Base-by-base conservation (phyloP, 805 yeast genomes). In the Kluyveromyces lactis region DNA sequence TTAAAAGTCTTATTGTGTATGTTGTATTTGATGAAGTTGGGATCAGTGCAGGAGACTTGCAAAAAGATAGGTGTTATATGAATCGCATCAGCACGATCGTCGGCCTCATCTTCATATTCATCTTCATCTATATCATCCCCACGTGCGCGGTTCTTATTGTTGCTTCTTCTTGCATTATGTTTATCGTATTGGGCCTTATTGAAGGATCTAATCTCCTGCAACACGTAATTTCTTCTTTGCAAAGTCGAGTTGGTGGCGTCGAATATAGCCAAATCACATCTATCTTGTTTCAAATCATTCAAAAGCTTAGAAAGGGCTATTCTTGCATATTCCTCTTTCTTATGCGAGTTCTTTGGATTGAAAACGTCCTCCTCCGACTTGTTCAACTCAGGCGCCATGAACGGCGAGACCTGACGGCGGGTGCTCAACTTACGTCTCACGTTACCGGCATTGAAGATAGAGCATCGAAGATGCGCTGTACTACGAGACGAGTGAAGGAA, bases 391-490 rank as follows among this genome's bases (percentile, higher is more conserved):
- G 52, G 47, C 37, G 31, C 41, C 31, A 32, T 32, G 18, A 15
- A 19, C 16, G 36, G 26, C 15, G 28, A 15, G 16, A 11, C 13
- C n/a, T 15, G 37, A 18, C 30, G 29, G 13, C 43, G 43, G 32
- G 42, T 67, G 30, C 72, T 71, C 49, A 74, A 72, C 49, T 68
- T 72, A 49, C 90, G 64, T 58, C 90, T 66, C 3, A 83, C 76
- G 50, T 77, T 74, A 2, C 90, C 90, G 15, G 85, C 90, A 52
- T 82, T 82, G 63, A 79, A 82, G 4, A 79, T 78, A 31, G 55
- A 53, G 33, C 65, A 62, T 28, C 65, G 60, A 43, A 64, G 44
- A 29, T 44, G 42, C 18, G 43, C 41, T 1, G 60, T 55, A 1
- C 39, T 19, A 12, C 46, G 44, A 11, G 49, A 42, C 4, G 37